phyloP scores from a whole-genome alignment of 1,284 basidiomycete genomes.

The Testicularia cyperi region DNA sequence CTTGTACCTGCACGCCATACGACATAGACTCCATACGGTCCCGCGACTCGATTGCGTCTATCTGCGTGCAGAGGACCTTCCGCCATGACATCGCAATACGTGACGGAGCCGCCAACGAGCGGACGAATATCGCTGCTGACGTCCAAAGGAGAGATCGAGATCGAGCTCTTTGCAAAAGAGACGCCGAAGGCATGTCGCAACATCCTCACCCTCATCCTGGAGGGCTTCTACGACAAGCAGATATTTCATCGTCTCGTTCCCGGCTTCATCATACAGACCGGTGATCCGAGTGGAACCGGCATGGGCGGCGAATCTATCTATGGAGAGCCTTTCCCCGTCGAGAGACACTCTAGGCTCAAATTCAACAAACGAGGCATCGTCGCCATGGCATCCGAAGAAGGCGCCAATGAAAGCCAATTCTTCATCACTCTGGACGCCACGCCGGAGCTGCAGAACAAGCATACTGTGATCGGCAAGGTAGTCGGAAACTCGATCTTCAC shows the following conservation, averaged over 20 bases:
- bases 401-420: conserved; percentile 61
- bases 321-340: conserved; percentile 83
- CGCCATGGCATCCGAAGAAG: conserved; percentile 77
- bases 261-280: conserved; percentile 87
- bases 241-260: conserved; percentile 89
- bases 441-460: conserved; percentile 55
- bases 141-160: conserved; percentile 66
- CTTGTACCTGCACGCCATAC: too few relatives aligned
- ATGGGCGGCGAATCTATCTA: conserved; percentile 68
- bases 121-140: conserved; percentile 87
- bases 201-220: conserved; percentile 83
- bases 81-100: conserved; percentile 39
- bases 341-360: conserved; percentile 82
- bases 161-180: conserved; percentile 96
- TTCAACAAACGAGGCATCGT: conserved; percentile 84
- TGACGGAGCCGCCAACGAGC: conserved; percentile 67
- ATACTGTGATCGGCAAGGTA: conserved; percentile 54
- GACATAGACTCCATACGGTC: too few relatives aligned
- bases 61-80: too few relatives aligned
- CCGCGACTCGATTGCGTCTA: too few relatives aligned
- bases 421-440: conserved; percentile 57
- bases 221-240: conserved; percentile 93
- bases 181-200: conserved; percentile 90
- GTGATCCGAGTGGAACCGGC: conserved; percentile 90
- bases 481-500: conserved; percentile 60